Conservation (phyloP, 805 yeast genomes). For the Pichia occidentalis region DNA sequence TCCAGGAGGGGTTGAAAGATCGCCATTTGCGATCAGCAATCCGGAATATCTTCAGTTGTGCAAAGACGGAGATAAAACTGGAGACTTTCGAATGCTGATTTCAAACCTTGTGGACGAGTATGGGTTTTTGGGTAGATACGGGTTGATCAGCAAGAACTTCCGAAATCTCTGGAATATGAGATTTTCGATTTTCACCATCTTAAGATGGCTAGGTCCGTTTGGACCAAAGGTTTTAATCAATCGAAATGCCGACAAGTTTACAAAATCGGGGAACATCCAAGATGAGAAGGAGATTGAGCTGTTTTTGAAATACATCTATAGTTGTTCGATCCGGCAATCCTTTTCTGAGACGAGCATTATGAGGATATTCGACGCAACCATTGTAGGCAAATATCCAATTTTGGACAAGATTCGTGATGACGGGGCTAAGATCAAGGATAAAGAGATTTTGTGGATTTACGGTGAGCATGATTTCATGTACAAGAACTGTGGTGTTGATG, state of each 20-base stretch:
- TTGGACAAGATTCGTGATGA: slow-evolving; percentile 42
- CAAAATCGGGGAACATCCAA: slow-evolving; percentile 23
- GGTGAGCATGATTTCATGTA: slow-evolving; percentile 78
- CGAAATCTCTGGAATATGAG: slow-evolving; percentile 35
- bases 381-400: slow-evolving; percentile 61
- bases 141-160: slow-evolving; percentile 32
- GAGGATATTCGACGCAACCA: slow-evolving; percentile 47
- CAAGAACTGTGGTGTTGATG: slow-evolving; percentile 48
- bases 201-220: slow-evolving; percentile 38
- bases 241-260: slow-evolving; percentile 26
- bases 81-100: slow-evolving; percentile 23
- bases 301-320: slow-evolving; percentile 30
- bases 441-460: slow-evolving; percentile 42
- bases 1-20: slow-evolving; percentile 76
- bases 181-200: slow-evolving; percentile 41
- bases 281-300: slow-evolving; percentile 24
- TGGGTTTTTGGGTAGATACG: slow-evolving; percentile 42
- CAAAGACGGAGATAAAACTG: slow-evolving; percentile 1
- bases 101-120: slow-evolving; percentile 38
- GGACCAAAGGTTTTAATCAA: slow-evolving; percentile 28
- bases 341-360: slow-evolving; percentile 35
- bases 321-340: slow-evolving; percentile 25
- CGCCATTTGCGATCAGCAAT: slow-evolving; percentile 51
- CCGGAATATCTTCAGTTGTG: slow-evolving; percentile 22
- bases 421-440: slow-evolving; percentile 21